Evolutionary conservation across 2,329 filamentous ascomycete species (phyloP).

Genomic region (Magnaporthiopsis rhizophila): DNA sequence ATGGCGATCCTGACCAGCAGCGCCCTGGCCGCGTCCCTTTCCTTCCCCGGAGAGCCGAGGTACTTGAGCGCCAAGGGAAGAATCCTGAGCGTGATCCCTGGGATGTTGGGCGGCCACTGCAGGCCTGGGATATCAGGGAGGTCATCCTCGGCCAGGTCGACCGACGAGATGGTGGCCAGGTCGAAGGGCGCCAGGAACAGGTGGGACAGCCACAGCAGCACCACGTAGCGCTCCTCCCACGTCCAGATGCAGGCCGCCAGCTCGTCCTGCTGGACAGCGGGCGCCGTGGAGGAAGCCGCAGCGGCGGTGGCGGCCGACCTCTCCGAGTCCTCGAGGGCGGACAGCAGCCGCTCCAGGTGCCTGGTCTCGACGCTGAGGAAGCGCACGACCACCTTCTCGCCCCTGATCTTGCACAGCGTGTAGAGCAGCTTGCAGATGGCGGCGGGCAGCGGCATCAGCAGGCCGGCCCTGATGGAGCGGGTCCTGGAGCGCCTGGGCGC

Average conservation of each 20-base stretch:
- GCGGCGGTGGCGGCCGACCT: conserved; percentile 9
- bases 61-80: conserved; percentile 65
- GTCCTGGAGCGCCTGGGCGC: conserved; percentile 20
- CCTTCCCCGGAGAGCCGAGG: conserved; percentile 71
- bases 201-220: conserved; percentile 81
- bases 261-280: not conserved
- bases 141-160: conserved; percentile 34
- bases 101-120: conserved; percentile 47
- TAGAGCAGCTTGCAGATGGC: conserved; percentile 79
- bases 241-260: conserved; percentile 34
- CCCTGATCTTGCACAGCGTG: conserved; percentile 87
- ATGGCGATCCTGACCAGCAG: conserved; percentile 76
- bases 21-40: conserved; percentile 78
- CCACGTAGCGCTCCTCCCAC: conserved; percentile 87
- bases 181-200: conserved; percentile 84
- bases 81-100: conserved; percentile 62
- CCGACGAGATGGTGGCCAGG: conserved; percentile 71
- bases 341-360: conserved; percentile 72
- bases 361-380: conserved; percentile 87
- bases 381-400: conserved; percentile 83
- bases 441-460: conserved; percentile 50
- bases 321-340: conserved; percentile 59
- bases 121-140: conserved; percentile 38
- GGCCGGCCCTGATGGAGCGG: conserved; percentile 21
- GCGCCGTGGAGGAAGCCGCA: not conserved